Evolutionary conservation across 441 rosid species (phyloP).

Genomic region (Syzygium malaccense): DNA sequence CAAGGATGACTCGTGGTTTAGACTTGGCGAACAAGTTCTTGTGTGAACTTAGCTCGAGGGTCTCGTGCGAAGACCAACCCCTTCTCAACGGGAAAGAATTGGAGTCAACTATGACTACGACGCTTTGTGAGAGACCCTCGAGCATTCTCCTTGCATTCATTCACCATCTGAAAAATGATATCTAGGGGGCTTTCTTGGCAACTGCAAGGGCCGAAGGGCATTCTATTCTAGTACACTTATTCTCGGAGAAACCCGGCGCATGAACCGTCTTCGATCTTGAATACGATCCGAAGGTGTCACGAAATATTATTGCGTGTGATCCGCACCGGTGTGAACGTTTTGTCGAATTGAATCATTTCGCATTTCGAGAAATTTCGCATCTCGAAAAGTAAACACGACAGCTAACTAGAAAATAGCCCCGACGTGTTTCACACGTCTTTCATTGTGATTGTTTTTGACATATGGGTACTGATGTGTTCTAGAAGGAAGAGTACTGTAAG

Average conservation of each 20-base stretch:
- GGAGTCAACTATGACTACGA: not conserved
- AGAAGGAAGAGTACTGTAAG: not conserved
- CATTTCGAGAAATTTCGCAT: not conserved
- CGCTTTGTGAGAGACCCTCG: not conserved
- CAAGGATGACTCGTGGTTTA: not conserved
- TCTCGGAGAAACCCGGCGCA: not conserved
- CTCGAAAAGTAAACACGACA: not conserved
- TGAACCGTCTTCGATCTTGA: not conserved
- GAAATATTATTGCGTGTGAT: fast-evolving
- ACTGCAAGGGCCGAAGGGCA: not conserved
- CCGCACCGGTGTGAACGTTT: fast-evolving
- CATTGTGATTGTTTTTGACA: not conserved
- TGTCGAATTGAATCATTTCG: fast-evolving
- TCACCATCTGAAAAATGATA: not conserved
- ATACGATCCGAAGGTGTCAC: too few relatives aligned
- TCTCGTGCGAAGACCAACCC: conserved; percentile 9
- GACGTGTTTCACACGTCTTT: not conserved
- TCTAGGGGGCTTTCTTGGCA: not conserved
- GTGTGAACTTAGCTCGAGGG: not conserved
- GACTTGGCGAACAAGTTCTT: not conserved
- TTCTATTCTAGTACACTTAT: not conserved
- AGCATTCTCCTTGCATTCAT: not conserved
- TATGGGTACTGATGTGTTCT: fast-evolving
- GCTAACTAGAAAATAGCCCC: fast-evolving
- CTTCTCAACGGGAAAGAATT: not conserved